Conservation (phyloP, 1,284 basidiomycete genomes). For the Lignosus rhinocerotis region DNA sequence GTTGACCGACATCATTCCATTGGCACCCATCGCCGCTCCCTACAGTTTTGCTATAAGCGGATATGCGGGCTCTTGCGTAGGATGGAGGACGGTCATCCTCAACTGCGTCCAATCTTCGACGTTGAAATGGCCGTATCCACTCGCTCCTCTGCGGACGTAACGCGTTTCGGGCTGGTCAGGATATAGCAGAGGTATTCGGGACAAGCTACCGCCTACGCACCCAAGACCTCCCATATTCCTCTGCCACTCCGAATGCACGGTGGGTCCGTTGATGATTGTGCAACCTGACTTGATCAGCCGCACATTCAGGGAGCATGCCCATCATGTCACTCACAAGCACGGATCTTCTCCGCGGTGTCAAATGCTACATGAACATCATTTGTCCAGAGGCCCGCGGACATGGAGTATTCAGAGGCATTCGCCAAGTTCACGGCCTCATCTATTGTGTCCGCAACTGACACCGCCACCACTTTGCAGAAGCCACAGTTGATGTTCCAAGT, state of each 20-base stretch:
- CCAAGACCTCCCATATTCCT: conserved; percentile 32
- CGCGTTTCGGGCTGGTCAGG: no score
- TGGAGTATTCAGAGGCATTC: conserved; percentile 56
- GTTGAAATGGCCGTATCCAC: conserved; percentile 54
- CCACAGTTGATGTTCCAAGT: neutral
- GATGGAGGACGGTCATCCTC: conserved; percentile 43
- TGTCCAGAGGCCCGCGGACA: conserved; percentile 58
- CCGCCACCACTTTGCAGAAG: conserved; percentile 38
- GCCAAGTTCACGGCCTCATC: conserved; percentile 57
- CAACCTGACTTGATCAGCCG: conserved; percentile 34
- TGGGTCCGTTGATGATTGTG: conserved; percentile 42
- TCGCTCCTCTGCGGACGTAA: conserved; percentile 40
- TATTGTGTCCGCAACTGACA: conserved; percentile 46
- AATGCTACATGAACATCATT: conserved; percentile 47
- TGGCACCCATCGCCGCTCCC: neutral
- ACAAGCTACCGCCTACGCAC: conserved; percentile 23
- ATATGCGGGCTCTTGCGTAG: conserved; percentile 23
- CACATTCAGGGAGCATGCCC: neutral
- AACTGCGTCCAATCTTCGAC: conserved; percentile 52
- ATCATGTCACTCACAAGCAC: conserved; percentile 39
- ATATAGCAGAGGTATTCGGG: neutral
- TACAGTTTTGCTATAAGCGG: neutral
- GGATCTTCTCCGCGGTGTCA: conserved; percentile 49
- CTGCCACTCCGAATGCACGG: conserved; percentile 30
- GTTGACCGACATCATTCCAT: neutral